Percentiles rank a stretch among this genome's conserved stretches.
Evolutionary conservation across 2,329 filamentous ascomycete species (phyloP).

Genomic region (Fusarium sp.): DNA sequence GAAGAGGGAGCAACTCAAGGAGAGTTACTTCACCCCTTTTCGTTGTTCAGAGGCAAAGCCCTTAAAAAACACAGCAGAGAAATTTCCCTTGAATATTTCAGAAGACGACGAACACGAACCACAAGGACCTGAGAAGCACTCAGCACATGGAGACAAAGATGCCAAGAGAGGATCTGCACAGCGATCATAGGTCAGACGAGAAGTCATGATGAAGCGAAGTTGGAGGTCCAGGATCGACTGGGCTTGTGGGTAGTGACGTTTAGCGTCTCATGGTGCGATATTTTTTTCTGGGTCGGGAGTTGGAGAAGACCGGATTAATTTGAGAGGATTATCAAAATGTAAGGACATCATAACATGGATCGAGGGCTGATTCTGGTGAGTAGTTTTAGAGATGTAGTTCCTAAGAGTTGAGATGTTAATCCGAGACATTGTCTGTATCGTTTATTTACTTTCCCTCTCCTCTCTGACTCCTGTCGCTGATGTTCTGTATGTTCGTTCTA

Average conservation of each 20-base stretch:
- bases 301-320: background rate
- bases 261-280: slow-evolving; percentile 4
- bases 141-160: background rate
- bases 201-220: background rate
- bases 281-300: slow-evolving; percentile 6
- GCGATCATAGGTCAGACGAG: background rate
- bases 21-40: no score
- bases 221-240: slow-evolving; percentile 1
- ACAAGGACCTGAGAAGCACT: background rate
- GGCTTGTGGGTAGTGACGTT: slow-evolving; percentile 7
- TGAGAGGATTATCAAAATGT: background rate
- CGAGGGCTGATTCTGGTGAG: background rate
- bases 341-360: slow-evolving; percentile 7
- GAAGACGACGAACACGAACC: slow-evolving; percentile 2
- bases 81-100: background rate
- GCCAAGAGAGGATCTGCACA: background rate
- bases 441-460: background rate
- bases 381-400: background rate
- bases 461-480: background rate
- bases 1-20: no score
- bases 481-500: background rate
- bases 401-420: slow-evolving; percentile 18
- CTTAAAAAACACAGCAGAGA: no score
- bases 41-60: no score
- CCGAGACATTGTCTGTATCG: slow-evolving; percentile 17